Base-by-base conservation (phyloP, 106 monocot species). In the Phalaenopsis aphrodite region DNA sequence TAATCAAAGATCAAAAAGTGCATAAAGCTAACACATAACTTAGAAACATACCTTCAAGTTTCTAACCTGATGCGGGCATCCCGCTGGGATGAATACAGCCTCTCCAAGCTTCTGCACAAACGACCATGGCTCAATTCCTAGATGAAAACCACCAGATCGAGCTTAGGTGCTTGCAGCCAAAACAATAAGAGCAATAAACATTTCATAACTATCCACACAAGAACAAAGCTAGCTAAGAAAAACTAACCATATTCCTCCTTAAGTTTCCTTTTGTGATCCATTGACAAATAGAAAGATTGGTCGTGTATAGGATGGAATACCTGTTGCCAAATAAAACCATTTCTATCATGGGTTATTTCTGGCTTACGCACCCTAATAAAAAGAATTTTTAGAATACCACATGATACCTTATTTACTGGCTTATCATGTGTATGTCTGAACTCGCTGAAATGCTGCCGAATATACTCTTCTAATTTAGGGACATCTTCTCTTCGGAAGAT, bases 41-140 rank as follows among this genome's bases (percentile, higher is more conserved):
- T 65, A 74, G n/a, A 45, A 61, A 18, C 42, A 43, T 82, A 93
- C 96, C 96, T 96, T 93, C 10, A 96, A 76, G 75, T 96, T 93
- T 81, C 96, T 85, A 23, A 93, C 93, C 87, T 96, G 96, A 82
- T 96, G 93, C n/a, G 96, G 96, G 56, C 96, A 96, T 56, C 96
- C 96, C 67, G 89, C 93, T 38, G 96, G 96, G 79, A 96, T 93
- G 72, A 96, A 91, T 47, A 96, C 91, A 67, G 96, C 96, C 67
- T 96, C 96, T 46, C 96, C 96, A 77, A 91, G 86, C 42, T 78
- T 86, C 85, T 96, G 96, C 68, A 85, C 88, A 90, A 96, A 96
- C 5, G 93, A 79, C 96, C 96, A 96, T 43, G 96, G 91, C 73
- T 93, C 96, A 41, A 96, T 83, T 57, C 93, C 96, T 96, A 56